Conservation (phyloP, 169 alveolate species). For the Plasmodium berghei region DNA sequence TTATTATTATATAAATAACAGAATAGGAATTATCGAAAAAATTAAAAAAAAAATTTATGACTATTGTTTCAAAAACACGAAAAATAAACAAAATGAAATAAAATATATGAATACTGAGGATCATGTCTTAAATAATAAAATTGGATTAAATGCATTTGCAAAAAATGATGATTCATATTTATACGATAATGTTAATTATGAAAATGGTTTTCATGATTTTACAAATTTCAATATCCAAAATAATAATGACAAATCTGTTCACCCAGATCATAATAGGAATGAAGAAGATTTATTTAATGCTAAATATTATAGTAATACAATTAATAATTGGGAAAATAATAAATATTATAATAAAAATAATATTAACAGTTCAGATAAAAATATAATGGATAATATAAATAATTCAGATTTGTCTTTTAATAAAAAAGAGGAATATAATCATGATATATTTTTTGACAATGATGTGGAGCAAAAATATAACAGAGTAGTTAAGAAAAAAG, state of each 20-base stretch:
- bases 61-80: not conserved
- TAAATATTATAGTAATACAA: not conserved
- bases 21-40: conserved; percentile 64
- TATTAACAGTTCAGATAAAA: not conserved
- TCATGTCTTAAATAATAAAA: not conserved
- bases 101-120: not conserved
- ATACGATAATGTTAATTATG: not conserved
- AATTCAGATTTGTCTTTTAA: not conserved
- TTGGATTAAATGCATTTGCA: not conserved
- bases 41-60: conserved; percentile 26
- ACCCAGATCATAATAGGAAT: not conserved
- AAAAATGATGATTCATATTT: not conserved
- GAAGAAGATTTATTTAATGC: not conserved
- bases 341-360: not conserved
- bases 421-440: not conserved
- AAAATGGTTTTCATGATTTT: too few species aligned
- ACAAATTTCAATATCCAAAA: not conserved
- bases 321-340: not conserved
- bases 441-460: too few species aligned
- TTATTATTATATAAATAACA: conserved; percentile 37
- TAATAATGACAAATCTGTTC: not conserved
- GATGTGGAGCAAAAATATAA: not conserved
- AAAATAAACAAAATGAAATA: not conserved
- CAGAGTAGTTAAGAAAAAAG: not conserved
- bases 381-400: not conserved